Conservation (phyloP, 2,329 filamentous ascomycete genomes). For the Fusarium mexicanum region DNA sequence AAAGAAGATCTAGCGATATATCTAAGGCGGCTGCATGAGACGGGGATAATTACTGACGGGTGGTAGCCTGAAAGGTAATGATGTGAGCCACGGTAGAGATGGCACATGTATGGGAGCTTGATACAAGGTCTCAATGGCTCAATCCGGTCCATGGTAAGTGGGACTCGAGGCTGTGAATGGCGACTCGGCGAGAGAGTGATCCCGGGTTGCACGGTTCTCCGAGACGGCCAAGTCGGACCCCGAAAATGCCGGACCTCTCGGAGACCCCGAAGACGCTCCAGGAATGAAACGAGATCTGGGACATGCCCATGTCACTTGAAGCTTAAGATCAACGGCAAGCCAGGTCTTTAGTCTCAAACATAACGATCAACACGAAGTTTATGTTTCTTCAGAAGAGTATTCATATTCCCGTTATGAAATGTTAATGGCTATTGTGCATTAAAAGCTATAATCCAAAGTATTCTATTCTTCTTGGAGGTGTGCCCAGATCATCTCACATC, state of each 20-base stretch:
- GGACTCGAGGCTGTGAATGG: not conserved
- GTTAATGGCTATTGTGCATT: slow-evolving; percentile 24
- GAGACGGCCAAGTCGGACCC: not conserved
- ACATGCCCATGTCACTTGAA: not conserved
- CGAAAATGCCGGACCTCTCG: not conserved
- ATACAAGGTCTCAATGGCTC: not conserved
- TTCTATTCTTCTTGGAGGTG: slow-evolving; percentile 24
- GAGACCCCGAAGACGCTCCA: not conserved
- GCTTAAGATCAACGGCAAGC: not conserved
- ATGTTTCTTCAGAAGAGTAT: not conserved
- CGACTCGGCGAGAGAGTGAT: not conserved
- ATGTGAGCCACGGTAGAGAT: not conserved
- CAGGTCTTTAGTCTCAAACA: not conserved
- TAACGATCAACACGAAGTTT: not conserved
- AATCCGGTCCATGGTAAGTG: not conserved
- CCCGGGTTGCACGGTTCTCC: not conserved
- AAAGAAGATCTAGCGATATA: slow-evolving; percentile 48
- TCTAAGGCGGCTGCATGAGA: slow-evolving; percentile 33
- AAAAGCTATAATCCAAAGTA: slow-evolving; percentile 34
- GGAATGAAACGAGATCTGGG: not conserved
- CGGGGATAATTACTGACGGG: slow-evolving; percentile 30
- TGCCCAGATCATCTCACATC: slow-evolving; percentile 22
- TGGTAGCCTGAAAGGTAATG: not conserved
- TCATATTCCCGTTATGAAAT: not conserved
- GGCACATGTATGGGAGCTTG: not conserved